Percentiles rank a stretch among this genome's conserved stretches.
Evolutionary conservation across 192 early-diverging fungal genomes (phyloP).

Genomic region (Powellomyces hirtus): DNA sequence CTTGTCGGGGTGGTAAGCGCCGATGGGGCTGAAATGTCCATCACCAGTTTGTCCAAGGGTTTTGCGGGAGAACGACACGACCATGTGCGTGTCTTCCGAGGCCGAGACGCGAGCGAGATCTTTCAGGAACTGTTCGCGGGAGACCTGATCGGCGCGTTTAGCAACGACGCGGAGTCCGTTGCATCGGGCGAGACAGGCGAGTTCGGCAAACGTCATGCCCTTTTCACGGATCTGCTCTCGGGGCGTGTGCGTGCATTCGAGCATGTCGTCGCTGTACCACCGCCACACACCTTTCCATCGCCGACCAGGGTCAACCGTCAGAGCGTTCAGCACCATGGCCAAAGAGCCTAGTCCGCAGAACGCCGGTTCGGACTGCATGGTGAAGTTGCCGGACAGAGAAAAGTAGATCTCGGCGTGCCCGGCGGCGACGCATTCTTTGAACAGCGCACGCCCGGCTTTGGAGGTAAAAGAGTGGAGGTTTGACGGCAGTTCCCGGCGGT

Average conservation of each 20-base stretch:
- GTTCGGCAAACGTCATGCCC: conserved; percentile 89
- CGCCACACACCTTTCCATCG: conserved; percentile 95
- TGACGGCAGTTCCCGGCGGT: conserved; percentile 39
- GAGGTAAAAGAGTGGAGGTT: conserved; percentile 78
- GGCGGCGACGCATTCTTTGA: conserved; percentile 71
- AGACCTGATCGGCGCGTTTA: conserved; percentile 64
- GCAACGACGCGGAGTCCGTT: conserved; percentile 74
- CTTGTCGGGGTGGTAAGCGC: conserved; percentile 70
- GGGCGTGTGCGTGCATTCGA: conserved; percentile 44
- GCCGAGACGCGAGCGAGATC: conserved; percentile 71
- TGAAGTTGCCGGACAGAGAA: conserved; percentile 82
- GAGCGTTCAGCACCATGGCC: conserved; percentile 91
- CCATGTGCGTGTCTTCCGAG: conserved; percentile 76
- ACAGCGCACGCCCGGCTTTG: conserved; percentile 69
- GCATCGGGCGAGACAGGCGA: conserved; percentile 85
- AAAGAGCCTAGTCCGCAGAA: conserved; percentile 87
- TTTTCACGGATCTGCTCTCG: conserved; percentile 71
- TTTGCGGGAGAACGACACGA: conserved; percentile 79
- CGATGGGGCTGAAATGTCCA: conserved; percentile 92
- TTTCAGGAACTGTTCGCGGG: conserved; percentile 73
- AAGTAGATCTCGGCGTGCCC: conserved; percentile 87
- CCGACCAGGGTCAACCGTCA: conserved; percentile 83
- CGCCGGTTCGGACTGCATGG: conserved; percentile 85
- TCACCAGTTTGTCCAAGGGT: conserved; percentile 86
- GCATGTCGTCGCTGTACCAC: conserved; percentile 67